phyloP scores from a whole-genome alignment of 2,329 filamentous ascomycete species.

The Aspergillus novofumigatus region DNA sequence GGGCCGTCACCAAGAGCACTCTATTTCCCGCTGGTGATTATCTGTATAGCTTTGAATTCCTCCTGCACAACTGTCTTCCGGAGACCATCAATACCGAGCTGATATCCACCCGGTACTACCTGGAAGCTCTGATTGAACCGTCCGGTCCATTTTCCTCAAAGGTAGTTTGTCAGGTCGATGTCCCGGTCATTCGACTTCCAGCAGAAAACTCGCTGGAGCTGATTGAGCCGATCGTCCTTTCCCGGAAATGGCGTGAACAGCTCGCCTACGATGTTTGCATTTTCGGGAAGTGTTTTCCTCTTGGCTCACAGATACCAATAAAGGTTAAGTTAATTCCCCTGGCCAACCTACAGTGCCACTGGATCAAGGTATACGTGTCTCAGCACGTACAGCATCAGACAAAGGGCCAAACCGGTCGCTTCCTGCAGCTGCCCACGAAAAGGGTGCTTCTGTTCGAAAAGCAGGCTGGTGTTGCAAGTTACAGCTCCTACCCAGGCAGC shows the following conservation, averaged over 20 bases:
- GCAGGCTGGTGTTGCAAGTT: constrained; percentile 70
- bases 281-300: constrained; percentile 88
- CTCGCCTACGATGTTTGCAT: constrained; percentile 95
- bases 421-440: constrained; percentile 74
- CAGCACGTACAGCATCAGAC: constrained; percentile 92
- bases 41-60: constrained; percentile 75
- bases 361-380: constrained; percentile 85
- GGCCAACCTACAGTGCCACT: constrained; percentile 87
- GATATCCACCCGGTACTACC: constrained; percentile 80
- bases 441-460: constrained; percentile 89
- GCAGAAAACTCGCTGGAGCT: constrained; percentile 85
- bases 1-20: constrained; percentile 43
- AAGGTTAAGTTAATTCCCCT: constrained; percentile 90
- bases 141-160: constrained; percentile 88
- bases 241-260: constrained; percentile 90
- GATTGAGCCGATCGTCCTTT: constrained; percentile 89
- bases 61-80: constrained; percentile 68
- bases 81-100: constrained; percentile 86
- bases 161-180: constrained; percentile 73
- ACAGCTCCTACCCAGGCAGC: constrained; percentile 68
- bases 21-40: constrained; percentile 75
- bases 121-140: constrained; percentile 80
- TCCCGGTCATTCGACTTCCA: constrained; percentile 77
- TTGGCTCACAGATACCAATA: constrained; percentile 83
- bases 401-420: constrained; percentile 70